Conservation (phyloP, 805 yeast genomes). For the Candida silvicultrix region DNA sequence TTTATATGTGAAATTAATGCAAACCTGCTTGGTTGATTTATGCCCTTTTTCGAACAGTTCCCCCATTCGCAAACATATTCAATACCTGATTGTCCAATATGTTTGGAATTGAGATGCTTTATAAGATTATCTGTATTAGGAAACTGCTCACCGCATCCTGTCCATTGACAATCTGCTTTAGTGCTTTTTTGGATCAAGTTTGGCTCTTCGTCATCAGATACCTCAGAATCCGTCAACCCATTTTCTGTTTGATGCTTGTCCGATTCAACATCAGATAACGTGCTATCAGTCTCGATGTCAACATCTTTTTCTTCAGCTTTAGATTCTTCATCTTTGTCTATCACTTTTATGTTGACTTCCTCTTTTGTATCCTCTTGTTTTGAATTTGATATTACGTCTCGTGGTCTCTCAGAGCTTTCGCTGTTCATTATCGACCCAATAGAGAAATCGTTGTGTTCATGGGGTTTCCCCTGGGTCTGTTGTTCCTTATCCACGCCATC, state of each 20-base stretch:
- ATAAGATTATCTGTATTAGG: not conserved
- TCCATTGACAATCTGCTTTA: not conserved
- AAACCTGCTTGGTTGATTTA: slow-evolving; percentile 34
- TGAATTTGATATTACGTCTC: not conserved
- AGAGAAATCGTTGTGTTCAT: too few species aligned
- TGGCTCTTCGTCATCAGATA: slow-evolving; percentile 12
- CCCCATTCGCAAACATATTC: slow-evolving; percentile 55
- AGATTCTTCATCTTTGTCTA: not conserved
- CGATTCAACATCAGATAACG: not conserved
- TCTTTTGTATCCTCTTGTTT: not conserved
- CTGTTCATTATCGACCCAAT: not conserved
- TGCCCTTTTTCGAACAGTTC: slow-evolving; percentile 47
- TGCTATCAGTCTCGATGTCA: slow-evolving; percentile 5
- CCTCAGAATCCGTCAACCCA: not conserved
- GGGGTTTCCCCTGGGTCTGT: not conserved
- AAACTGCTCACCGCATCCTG: not conserved
- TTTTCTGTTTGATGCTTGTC: not conserved
- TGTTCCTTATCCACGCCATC: not conserved
- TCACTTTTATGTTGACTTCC: too few species aligned
- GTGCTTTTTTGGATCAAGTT: too few species aligned
- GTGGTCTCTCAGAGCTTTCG: not conserved
- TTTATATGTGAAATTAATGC: slow-evolving; percentile 59
- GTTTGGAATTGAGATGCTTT: not conserved
- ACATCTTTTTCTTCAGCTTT: not conserved
- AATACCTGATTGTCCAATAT: slow-evolving; percentile 9